phyloP scores from a whole-genome alignment of 1,139 yeast genomes.

The Saccharomyces hybrid region DNA sequence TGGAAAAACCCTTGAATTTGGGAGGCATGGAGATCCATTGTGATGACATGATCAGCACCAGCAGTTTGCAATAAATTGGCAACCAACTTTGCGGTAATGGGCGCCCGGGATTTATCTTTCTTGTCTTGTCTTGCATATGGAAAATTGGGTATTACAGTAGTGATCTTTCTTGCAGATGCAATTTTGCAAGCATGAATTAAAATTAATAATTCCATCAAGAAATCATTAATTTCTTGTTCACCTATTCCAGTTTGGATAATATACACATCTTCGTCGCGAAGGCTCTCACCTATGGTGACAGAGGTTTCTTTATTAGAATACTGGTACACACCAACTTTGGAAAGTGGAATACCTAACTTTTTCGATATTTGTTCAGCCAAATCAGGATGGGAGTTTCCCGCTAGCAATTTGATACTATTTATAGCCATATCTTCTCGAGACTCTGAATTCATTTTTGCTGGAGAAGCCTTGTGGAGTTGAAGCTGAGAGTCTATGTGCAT shows the following conservation, averaged over 20 bases:
- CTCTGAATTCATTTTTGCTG: not conserved
- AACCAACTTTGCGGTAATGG: conserved; percentile 73
- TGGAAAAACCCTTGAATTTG: conserved; percentile 80
- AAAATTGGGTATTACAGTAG: conserved; percentile 73
- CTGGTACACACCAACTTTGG: conserved; percentile 60
- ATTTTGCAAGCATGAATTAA: conserved; percentile 71
- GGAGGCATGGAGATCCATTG: conserved; percentile 82
- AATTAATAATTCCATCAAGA: conserved; percentile 61
- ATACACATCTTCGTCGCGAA: conserved; percentile 71
- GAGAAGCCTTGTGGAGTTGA: not conserved
- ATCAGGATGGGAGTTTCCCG: conserved; percentile 86
- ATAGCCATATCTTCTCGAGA: conserved; percentile 19
- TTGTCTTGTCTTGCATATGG: conserved; percentile 82
- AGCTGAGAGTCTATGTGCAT: not conserved
- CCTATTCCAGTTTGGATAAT: conserved; percentile 69
- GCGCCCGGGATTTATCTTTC: conserved; percentile 75
- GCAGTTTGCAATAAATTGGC: conserved; percentile 72
- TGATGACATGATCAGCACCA: conserved; percentile 73
- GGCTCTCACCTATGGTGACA: conserved; percentile 64
- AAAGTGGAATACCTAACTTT: conserved; percentile 51
- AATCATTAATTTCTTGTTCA: conserved; percentile 53
- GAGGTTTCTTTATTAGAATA: conserved; percentile 68
- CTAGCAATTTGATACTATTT: conserved; percentile 54
- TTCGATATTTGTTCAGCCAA: conserved; percentile 69
- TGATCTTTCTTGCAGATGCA: conserved; percentile 72